phyloP scores from a whole-genome alignment of 768 basidiomycete species.

The Phanerochaete carnosa region DNA sequence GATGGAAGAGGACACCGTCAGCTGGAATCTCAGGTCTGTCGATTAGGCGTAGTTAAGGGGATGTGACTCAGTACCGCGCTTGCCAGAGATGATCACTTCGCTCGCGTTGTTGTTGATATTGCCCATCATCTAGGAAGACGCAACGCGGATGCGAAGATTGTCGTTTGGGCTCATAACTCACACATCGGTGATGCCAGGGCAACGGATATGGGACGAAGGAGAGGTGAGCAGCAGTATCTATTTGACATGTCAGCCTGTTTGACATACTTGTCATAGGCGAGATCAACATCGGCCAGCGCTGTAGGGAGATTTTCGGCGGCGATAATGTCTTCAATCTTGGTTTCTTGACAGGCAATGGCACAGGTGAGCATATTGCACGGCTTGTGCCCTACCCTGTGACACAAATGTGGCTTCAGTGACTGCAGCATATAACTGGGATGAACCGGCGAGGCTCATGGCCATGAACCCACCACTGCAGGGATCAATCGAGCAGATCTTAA shows the following conservation, averaged over 20 bases:
- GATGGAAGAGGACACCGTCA: conserved; percentile 21
- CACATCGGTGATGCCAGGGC: conserved; percentile 28
- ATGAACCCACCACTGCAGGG: conserved; percentile 21
- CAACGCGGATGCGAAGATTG: conserved; percentile 17
- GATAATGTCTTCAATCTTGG: conserved; percentile 27
- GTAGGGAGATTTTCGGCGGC: conserved; percentile 24
- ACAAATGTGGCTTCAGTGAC: conserved; percentile 14
- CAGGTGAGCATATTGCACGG: conserved; percentile 12
- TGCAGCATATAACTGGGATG: conserved; percentile 26
- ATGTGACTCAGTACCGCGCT: not conserved
- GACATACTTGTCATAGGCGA: conserved; percentile 14
- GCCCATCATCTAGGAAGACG: conserved; percentile 15
- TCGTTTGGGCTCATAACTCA: conserved; percentile 31
- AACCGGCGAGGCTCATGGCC: conserved; percentile 20
- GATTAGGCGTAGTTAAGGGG: not conserved
- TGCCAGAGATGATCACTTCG: conserved; percentile 23
- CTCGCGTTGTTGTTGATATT: conserved; percentile 14
- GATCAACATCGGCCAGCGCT: conserved; percentile 27
- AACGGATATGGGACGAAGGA: conserved; percentile 25
- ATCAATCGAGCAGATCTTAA: conserved; percentile 22
- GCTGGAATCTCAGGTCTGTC: conserved; percentile 25
- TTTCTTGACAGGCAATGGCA: conserved; percentile 24
- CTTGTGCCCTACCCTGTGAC: not conserved
- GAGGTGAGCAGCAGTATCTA: conserved; percentile 8
- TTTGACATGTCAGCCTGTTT: not conserved